Evolutionary conservation across 192 early-diverging fungal species (phyloP).

Genomic region (Phlyctochytrium planicorne): DNA sequence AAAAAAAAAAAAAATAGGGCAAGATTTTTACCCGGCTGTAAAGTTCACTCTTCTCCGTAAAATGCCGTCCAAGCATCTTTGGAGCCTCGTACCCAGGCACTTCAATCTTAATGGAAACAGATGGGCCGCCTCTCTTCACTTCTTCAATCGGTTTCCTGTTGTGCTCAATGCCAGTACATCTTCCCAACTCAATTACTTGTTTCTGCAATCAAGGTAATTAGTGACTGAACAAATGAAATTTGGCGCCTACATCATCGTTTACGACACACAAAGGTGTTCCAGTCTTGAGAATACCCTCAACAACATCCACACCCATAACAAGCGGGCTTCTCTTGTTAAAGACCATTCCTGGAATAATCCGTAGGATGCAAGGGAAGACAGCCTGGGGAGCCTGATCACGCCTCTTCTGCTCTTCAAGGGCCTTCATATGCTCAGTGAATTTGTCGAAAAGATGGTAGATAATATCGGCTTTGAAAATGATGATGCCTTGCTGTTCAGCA

Average conservation of each 20-base stretch:
- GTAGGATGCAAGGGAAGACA: constrained; percentile 93
- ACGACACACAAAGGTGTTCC: constrained; percentile 94
- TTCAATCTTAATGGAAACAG: constrained; percentile 92
- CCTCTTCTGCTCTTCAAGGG: constrained; percentile 80
- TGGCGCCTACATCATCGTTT: constrained; percentile 48
- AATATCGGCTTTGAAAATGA: constrained; percentile 94
- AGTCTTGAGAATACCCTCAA: constrained; percentile 81
- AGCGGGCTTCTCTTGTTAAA: constrained; percentile 96
- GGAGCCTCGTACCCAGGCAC: constrained; percentile 77
- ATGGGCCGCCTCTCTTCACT: constrained; percentile 78
- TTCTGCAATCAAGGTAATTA: constrained; percentile 33
- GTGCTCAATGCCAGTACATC: constrained; percentile 87
- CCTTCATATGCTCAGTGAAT: constrained; percentile 78
- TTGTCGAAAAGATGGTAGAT: constrained; percentile 99
- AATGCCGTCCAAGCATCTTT: constrained; percentile 92
- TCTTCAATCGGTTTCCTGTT: constrained; percentile 84
- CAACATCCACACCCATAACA: constrained; percentile 92
- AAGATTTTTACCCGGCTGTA: constrained; percentile 52
- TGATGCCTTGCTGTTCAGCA: constrained; percentile 89
- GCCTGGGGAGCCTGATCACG: constrained; percentile 84
- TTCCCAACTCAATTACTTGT: constrained; percentile 75
- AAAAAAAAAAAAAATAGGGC: not conserved
- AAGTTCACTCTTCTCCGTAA: constrained; percentile 77
- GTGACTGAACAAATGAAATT: constrained; percentile 6
- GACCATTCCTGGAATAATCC: constrained; percentile 84